Evolutionary conservation across 2,329 filamentous ascomycete species (phyloP).

Genomic region (Claviceps sp.): DNA sequence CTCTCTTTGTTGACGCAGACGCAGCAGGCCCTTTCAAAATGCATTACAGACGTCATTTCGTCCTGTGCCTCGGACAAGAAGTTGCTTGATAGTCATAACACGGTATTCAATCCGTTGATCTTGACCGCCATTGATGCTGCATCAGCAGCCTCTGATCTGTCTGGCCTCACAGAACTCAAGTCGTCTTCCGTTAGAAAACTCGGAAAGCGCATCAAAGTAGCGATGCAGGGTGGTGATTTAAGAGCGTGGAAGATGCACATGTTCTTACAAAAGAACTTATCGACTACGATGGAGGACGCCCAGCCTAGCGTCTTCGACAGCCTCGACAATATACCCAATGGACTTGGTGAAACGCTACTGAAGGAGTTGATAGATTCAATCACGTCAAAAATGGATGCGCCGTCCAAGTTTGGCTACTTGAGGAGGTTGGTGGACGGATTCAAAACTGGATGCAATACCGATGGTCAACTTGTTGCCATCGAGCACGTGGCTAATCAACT

Average conservation of each 20-base stretch:
- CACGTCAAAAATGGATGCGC: slow-evolving; percentile 18
- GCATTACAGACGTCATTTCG: slow-evolving; percentile 13
- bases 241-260: slow-evolving; percentile 33
- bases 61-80: slow-evolving; percentile 19
- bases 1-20: slow-evolving; percentile 12
- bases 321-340: slow-evolving; percentile 15
- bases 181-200: slow-evolving; percentile 21
- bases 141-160: slow-evolving; percentile 11
- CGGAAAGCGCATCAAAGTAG: slow-evolving; percentile 20
- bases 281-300: slow-evolving; percentile 17
- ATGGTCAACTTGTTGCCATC: slow-evolving; percentile 31
- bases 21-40: slow-evolving; percentile 15
- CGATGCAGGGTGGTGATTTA: slow-evolving; percentile 22
- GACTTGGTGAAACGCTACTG: slow-evolving; percentile 19
- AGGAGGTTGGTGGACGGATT: slow-evolving; percentile 22
- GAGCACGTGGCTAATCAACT: slow-evolving; percentile 27
- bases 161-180: slow-evolving; percentile 13
- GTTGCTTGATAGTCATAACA: slow-evolving; percentile 13
- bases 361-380: slow-evolving; percentile 19
- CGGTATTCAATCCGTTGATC: slow-evolving; percentile 14
- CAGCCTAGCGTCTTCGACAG: slow-evolving; percentile 21
- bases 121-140: slow-evolving; percentile 22
- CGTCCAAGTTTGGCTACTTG: slow-evolving; percentile 25
- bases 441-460: slow-evolving; percentile 15
- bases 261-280: slow-evolving; percentile 27